A percentile compares a stretch with the other conserved stretches of the same genome.
These are phyloP conservation scores for Amylostereum areolatum DNA, from an alignment of 1,284 basidiomycete species.

Conservation along the genomic window DNA sequence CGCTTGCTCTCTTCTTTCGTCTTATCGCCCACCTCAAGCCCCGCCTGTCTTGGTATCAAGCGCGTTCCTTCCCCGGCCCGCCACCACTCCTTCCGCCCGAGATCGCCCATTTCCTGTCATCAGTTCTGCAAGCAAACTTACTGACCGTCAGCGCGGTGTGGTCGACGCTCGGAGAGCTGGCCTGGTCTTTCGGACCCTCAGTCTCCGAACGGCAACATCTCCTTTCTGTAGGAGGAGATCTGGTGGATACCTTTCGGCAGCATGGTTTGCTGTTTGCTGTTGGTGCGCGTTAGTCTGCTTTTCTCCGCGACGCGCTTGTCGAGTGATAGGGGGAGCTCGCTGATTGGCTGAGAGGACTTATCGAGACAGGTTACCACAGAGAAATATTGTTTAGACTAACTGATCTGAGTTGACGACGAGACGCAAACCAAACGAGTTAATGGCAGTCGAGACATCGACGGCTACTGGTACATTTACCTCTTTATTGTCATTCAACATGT, in stretches of 20 bases:
- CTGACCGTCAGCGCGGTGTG: not conserved
- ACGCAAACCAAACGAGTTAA: too few relatives aligned
- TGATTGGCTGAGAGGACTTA: too few relatives aligned
- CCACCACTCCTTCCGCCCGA: not conserved
- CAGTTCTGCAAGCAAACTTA: not conserved
- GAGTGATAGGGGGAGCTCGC: too few relatives aligned
- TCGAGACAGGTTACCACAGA: too few relatives aligned
- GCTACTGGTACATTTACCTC: too few relatives aligned
- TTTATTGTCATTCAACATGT: too few relatives aligned
- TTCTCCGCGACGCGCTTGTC: too few relatives aligned
- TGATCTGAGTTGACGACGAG: too few relatives aligned
- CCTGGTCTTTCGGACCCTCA: not conserved
- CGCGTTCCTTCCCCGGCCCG: not conserved
- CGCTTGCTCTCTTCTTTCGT: not conserved
- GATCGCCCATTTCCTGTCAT: not conserved
- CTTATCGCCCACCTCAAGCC: not conserved
- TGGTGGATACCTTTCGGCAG: not conserved
- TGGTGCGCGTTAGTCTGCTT: not conserved
- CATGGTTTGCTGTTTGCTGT: not conserved
- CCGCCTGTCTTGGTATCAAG: not conserved
- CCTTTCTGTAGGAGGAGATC: not conserved
- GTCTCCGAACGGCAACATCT: too few relatives aligned
- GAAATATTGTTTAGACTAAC: too few relatives aligned
- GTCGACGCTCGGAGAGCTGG: not conserved
- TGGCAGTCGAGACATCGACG: too few relatives aligned